Evolutionary conservation across 768 basidiomycete species (phyloP).

Genomic region (Collybia nuda): DNA sequence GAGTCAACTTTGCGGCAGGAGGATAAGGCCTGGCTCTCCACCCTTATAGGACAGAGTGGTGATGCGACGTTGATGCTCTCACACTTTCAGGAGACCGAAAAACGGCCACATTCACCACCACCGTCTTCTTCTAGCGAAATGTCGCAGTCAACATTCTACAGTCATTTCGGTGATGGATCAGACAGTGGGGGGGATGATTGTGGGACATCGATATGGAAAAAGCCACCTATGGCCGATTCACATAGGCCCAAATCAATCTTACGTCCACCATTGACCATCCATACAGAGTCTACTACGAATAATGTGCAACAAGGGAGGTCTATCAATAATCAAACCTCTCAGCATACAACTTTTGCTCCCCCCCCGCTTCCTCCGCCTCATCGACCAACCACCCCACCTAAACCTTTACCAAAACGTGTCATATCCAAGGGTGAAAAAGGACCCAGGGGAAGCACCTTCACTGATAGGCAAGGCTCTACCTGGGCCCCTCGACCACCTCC

Average conservation of each 20-base stretch:
- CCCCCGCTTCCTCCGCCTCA: constrained; percentile 20
- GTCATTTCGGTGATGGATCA: constrained; percentile 42
- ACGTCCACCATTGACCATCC: constrained; percentile 45
- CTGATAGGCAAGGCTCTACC: constrained; percentile 59
- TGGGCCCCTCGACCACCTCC: constrained; percentile 92
- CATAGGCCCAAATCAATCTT: constrained; percentile 26
- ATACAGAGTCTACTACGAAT: constrained; percentile 31
- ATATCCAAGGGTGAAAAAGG: constrained; percentile 27
- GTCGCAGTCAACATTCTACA: constrained; percentile 10
- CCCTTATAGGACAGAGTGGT: constrained; percentile 15
- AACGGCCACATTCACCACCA: constrained; percentile 15
- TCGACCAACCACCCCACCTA: constrained; percentile 19
- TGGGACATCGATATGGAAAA: constrained; percentile 46
- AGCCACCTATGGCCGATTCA: constrained; percentile 30
- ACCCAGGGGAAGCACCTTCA: constrained; percentile 57
- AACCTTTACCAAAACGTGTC: constrained; percentile 23
- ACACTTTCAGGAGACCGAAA: constrained; percentile 2
- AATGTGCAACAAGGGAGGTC: constrained; percentile 7
- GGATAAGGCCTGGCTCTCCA: constrained; percentile 25
- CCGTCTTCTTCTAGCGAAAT: constrained; percentile 17
- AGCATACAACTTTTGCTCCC: constrained; percentile 18
- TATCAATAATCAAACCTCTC: constrained; percentile 3
- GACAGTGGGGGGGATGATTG: constrained; percentile 43
- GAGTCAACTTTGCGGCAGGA: constrained; percentile 31
- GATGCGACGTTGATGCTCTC: constrained; percentile 25